phyloP scores from a whole-genome alignment of 306 rosid species.

The Acacia crassicarpa region DNA sequence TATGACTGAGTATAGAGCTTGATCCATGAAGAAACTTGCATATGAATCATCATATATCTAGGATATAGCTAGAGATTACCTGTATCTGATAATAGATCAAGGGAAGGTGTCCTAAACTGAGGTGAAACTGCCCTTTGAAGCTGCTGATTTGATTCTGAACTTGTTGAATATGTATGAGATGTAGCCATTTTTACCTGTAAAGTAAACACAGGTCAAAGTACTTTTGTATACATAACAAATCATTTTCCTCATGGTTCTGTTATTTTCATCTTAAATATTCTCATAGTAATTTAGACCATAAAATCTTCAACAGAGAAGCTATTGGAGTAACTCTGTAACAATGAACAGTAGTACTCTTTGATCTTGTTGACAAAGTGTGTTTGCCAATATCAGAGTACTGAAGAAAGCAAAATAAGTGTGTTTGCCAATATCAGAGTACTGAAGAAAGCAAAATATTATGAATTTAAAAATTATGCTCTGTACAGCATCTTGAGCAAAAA shows the following conservation, averaged over 20 bases:
- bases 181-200: neutral
- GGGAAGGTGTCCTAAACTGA: slow-evolving; percentile 28
- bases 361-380: neutral
- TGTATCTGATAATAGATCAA: slow-evolving; percentile 22
- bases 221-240: neutral
- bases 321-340: neutral
- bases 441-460: neutral
- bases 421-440: neutral
- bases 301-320: neutral
- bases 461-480: neutral
- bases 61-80: slow-evolving; percentile 10
- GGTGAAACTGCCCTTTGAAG: slow-evolving; percentile 28
- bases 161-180: neutral
- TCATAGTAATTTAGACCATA: neutral
- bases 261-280: neutral
- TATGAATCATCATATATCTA: too few relatives aligned
- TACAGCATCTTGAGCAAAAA: neutral
- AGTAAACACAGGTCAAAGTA: neutral
- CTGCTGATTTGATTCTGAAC: neutral
- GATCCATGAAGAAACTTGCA: neutral
- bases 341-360: neutral
- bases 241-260: neutral
- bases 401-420: neutral
- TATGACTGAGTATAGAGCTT: neutral
- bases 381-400: neutral